Evolutionary conservation across 2,329 filamentous ascomycete genomes (phyloP), one percentile per base, ranked within the genome.

Genomic region (Sarocladium strictum): DNA sequence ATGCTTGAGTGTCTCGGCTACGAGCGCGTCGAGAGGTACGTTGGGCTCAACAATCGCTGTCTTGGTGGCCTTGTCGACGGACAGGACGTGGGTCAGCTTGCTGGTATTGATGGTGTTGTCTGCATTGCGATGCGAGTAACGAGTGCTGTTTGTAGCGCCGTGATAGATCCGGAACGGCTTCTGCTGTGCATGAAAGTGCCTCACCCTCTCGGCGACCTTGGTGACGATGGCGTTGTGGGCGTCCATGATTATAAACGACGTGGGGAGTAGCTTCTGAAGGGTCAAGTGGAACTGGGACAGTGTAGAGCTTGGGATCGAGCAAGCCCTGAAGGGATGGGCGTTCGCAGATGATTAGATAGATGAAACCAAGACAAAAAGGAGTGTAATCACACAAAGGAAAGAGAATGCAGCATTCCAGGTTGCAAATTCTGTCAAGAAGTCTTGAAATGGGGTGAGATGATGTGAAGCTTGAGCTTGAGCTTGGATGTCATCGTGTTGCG

Each of bases 101-200:
- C 83, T 86, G 35, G 85, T 90, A 66, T 90, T 85, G 54, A 92
- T 75, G 10, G 83, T 79, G 61, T 80, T 80, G 64, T 76, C 75
- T 12, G 67, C 64, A 45, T 67, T 69, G 27, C 75, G 75, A 19
- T 73, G 69, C 7, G 76, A 76, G 24, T 78, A 77, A 7, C 88
- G 83, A 35, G 88, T 91, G 68, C 83, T 89, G 71, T 89, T 90
- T 24, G 87, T 90, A 0, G 85, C 84, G 57, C 88, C 88, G 69
- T 91, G 87, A 61, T 84, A 87, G 64, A 91, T 85, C n/a, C 86
- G 79, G 68, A 89, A 91, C 2, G 85, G 80, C 63, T 73, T 67
- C 56, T 71, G 66, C 7, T 61, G 64, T 2, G 67, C 62, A 53
- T 75, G 65, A 59, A 81, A 80, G 3, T 72, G 62, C 56, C 67